Percentiles rank a stretch among this genome's conserved stretches.
phyloP scores from a whole-genome alignment of 2,329 filamentous ascomycete species.

The Sphaerulina populicola region DNA sequence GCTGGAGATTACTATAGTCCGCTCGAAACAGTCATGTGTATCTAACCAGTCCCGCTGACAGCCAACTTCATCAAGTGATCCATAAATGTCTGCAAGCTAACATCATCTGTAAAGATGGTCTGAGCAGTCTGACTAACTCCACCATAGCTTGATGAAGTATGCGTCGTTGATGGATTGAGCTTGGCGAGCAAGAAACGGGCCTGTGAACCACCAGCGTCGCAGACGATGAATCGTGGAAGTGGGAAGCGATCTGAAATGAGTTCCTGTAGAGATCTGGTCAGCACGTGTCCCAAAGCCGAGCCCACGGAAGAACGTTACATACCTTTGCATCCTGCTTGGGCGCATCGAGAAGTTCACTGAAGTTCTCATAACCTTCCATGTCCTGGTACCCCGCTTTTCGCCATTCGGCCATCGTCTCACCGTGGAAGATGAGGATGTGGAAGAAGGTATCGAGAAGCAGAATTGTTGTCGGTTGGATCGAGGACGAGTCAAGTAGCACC shows the following conservation, averaged over 20 bases:
- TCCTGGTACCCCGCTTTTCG: constrained; percentile 96
- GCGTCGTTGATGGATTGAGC: constrained; percentile 93
- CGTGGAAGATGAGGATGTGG: constrained; percentile 98
- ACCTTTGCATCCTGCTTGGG: constrained; percentile 95
- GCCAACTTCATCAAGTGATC: constrained; percentile 91
- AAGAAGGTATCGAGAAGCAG: constrained; percentile 97
- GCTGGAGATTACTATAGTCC: neutral
- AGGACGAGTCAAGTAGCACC: constrained; percentile 91
- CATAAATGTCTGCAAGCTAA: constrained; percentile 98
- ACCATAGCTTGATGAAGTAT: constrained; percentile 86
- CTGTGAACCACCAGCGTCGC: constrained; percentile 95
- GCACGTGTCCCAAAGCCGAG: neutral
- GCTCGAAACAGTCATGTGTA: neutral
- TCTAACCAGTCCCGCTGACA: constrained; percentile 34
- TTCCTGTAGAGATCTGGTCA: constrained; percentile 52
- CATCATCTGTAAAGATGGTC: constrained; percentile 98
- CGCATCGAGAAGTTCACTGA: constrained; percentile 75
- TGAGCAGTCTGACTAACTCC: constrained; percentile 84
- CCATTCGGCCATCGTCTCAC: constrained; percentile 96
- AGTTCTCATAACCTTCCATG: constrained; percentile 96
- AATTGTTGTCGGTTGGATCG: constrained; percentile 88
- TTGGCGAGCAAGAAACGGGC: constrained; percentile 95
- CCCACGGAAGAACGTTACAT: constrained; percentile 33
- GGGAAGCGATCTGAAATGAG: constrained; percentile 96
- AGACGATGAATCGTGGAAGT: constrained; percentile 96